Base-by-base conservation (phyloP, 2,329 filamentous ascomycete species). In the Ophiostoma novo-ulmi region DNA sequence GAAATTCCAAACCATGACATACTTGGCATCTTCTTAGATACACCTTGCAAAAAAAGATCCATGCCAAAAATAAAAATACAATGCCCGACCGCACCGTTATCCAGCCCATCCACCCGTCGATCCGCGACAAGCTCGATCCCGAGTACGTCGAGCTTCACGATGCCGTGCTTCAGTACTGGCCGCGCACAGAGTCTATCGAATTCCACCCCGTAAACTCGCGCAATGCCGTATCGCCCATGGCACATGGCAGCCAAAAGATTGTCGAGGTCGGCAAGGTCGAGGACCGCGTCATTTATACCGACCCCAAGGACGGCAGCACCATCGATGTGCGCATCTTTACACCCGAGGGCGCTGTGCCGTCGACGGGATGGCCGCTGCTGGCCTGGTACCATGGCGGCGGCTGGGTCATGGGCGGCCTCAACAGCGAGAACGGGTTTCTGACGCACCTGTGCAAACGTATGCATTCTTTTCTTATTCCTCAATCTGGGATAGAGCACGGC, bases 371-470 rank as follows among this genome's bases (percentile, higher is more conserved):
- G 85, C 85, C 85, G 1, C 80, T 84, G 8, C 82, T 84, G 75
- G 74, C 88, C 3, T 88, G 86, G 75, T 85, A 82, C 74, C 86
- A 88, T 73, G 86, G 85, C 5, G 85, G 85, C 0, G 86, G 85
- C 3, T 88, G 85, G 85, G 85, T 87, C 3, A 74, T 87, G 39
- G 85, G 85, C 0, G 85, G 83, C 65, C 85, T 87, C 63, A 80
- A 85, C 72, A 87, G 84, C 0, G 86, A 88, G 77, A 87, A 88
- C 73, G 80, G 81, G 4, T 82, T 87, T 3, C 84, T 84, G 68
- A 82, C 84, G n/a, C 82, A 87, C 73, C 75, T 88, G 13, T 86
- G 84, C 73, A 67, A 48, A 39, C 39, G 70, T 71, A 35, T 2
- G 70, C 31, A 31, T 64, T 1, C 3, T 20, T 31, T 66, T 11